Base-by-base conservation (phyloP, 352 stramenopile genomes). In the Globisporangium paroecandrum region DNA sequence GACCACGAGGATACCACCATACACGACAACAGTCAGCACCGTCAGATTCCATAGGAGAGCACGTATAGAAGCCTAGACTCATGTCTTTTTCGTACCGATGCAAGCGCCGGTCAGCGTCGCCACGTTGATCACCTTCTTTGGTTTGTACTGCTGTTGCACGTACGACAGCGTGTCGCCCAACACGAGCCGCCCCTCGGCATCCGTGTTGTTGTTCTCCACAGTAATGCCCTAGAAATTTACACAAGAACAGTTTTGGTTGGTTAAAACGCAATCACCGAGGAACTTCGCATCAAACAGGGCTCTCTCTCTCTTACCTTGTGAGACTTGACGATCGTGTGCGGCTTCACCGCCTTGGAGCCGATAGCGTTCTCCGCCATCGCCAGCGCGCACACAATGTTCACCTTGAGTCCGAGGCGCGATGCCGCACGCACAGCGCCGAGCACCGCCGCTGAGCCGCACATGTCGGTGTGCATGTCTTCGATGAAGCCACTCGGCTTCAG, bases 101-200 rank as follows among this genome's bases (percentile, higher is more conserved):
- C 91, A 97, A 18, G 91, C 91, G 41, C 90, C 91, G 25, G 94
- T 98, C 29, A 99, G 82, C 47, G 96, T 99, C 36, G 94, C 94
- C 22, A 98, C 89, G 67, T 99, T 94, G 62, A 99, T 92, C 60
- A 99, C 74, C n/a, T 89, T 93, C 71, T 98, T 88, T 8, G 92
- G 88, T 53, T 89, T 89, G 81, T 94, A 93, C 66, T 91, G 71
- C 71, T 95, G 82, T 76, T 97, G 82, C 64, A 97, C 77, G 70
- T 94, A 96, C 62, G 91, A 93, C 63, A 98, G 81, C 55, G 91
- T 79, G 62, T 98, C 94, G 27, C 80, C 93, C 34, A 98, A 81
- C 62, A 97, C 91, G 32, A 98, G 78, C 6, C 93, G 89, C 0
- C 94, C 94, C 69, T 98, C 94, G 29, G 94, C 94, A 62, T 98